Percentiles rank a stretch among this genome's conserved stretches.
These are phyloP conservation scores for Fabrea salina DNA, from an alignment of 169 alveolate species.

Conservation along the genomic window DNA sequence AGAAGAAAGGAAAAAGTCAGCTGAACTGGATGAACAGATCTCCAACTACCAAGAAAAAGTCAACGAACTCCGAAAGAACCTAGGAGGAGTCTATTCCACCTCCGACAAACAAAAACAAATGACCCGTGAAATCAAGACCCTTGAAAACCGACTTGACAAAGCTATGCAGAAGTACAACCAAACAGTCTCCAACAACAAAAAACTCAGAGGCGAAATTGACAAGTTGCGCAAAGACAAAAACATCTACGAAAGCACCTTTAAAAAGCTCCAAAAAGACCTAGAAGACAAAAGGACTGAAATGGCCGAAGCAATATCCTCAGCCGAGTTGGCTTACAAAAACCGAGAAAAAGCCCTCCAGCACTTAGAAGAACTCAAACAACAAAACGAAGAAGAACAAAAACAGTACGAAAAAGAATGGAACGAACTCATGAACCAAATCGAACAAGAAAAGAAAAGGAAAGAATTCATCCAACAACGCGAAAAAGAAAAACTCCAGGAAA, in stretches of 20 bases:
- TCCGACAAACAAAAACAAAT: conserved; percentile 54
- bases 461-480: conserved; percentile 63
- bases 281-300: conserved; percentile 65
- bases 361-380: conserved; percentile 63
- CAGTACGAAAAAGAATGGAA: conserved; percentile 61
- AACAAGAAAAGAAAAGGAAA: conserved; percentile 53
- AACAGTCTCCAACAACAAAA: conserved; percentile 73
- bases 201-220: conserved; percentile 69
- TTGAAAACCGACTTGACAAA: conserved; percentile 76
- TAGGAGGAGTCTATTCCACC: conserved; percentile 57
- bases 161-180: conserved; percentile 70
- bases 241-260: conserved; percentile 69
- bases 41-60: conserved; percentile 7
- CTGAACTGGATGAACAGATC: conserved; percentile 23
- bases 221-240: conserved; percentile 70
- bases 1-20: conserved; percentile 20
- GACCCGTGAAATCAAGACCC: conserved; percentile 48
- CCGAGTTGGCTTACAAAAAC: conserved; percentile 64
- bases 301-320: conserved; percentile 63
- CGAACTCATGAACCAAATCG: conserved; percentile 42
- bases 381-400: conserved; percentile 68
- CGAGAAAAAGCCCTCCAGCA: conserved; percentile 65
- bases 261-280: conserved; percentile 64
- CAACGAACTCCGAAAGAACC: conserved; percentile 38
- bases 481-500: conserved; percentile 48